A percentile compares a stretch with the other conserved stretches of the same genome.
Evolutionary conservation across 75 land plant species (phyloP).

Genomic region (Azolla pinnata): DNA sequence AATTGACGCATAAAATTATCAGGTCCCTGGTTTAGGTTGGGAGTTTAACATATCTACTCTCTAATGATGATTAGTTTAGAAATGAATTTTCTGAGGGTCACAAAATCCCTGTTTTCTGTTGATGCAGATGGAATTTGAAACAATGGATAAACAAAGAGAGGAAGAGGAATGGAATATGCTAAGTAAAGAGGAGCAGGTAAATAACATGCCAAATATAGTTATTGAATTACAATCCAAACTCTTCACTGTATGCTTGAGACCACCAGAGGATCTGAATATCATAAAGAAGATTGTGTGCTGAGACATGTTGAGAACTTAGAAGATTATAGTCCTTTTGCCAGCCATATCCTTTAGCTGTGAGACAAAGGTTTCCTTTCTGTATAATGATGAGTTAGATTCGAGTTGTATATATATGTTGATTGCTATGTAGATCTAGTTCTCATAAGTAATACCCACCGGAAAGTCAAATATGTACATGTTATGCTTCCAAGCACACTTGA

Average conservation of each 20-base stretch:
- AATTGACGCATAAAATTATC: too few relatives aligned
- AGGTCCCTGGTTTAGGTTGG: too few relatives aligned
- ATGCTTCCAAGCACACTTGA: too few relatives aligned
- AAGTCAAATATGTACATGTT: neutral
- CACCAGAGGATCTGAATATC: too few relatives aligned
- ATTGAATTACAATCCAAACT: neutral
- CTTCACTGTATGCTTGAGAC: neutral
- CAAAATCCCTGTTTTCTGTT: conserved; percentile 2
- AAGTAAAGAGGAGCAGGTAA: conserved; percentile 37
- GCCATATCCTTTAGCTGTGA: neutral
- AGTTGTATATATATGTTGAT: neutral
- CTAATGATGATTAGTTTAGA: too few relatives aligned
- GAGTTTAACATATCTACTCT: too few relatives aligned
- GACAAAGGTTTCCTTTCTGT: neutral
- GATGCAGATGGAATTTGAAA: conserved; percentile 32
- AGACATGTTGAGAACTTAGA: too few relatives aligned
- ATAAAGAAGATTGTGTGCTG: too few relatives aligned
- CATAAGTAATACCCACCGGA: neutral
- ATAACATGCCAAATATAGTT: neutral
- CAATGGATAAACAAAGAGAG: conserved; percentile 27
- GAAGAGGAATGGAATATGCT: conserved; percentile 45
- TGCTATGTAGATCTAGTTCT: neutral
- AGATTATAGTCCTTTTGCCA: too few relatives aligned
- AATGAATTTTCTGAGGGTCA: too few relatives aligned
- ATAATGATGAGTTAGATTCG: neutral